Evolutionary conservation across 306 rosid genomes (phyloP), one percentile per base, ranked within the genome.

Genomic region (Amphicarpaea edgeworthii): DNA sequence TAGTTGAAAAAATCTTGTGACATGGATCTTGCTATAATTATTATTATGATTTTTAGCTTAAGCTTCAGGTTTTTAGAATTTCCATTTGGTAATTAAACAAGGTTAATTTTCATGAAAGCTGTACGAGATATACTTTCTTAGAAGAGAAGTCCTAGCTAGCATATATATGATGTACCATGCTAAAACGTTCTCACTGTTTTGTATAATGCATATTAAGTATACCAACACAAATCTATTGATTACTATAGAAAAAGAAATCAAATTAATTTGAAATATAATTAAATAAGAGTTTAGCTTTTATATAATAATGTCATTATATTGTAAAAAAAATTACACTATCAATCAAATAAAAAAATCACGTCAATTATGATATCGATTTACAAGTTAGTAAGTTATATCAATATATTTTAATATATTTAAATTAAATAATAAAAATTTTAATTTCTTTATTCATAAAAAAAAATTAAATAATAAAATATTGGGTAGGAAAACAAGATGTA

Each of bases 1-100:
- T 12, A 21, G 59, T 54, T 32, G 49, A 70, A 81, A 55, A 74
- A 64, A 71, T 55, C 59, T 65, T 37, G 26, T 55, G 59, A 43
- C 42, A n/a, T 54, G 53, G 58, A 62, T 82, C 28, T 40, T 47
- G 23, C 42, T 50, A 65, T 24, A 1, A 24, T 24, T 24, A 76
- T 23, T 64, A 17, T 40, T 24, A 3, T 40, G 12, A 3, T 3
- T 65, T 64, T 16, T 30, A 15, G 42, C 71, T 60, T 47, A 38
- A 46, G 58, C 49, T 68, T 57, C 2, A 16, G 42, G 49, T 23
- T n/a, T n/a, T n/a, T 34, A 6, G 19, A 37, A 60, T 47, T 60
- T 49, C 20, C 50, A 59, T 46, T 10, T 34, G 47, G 61, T 43
- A 21, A 60, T 2, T 2, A 45, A 30, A 30, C 19, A 67, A 23